Evolutionary conservation across 139 green algal species (phyloP).

Genomic region (Coelastrella sp.): DNA sequence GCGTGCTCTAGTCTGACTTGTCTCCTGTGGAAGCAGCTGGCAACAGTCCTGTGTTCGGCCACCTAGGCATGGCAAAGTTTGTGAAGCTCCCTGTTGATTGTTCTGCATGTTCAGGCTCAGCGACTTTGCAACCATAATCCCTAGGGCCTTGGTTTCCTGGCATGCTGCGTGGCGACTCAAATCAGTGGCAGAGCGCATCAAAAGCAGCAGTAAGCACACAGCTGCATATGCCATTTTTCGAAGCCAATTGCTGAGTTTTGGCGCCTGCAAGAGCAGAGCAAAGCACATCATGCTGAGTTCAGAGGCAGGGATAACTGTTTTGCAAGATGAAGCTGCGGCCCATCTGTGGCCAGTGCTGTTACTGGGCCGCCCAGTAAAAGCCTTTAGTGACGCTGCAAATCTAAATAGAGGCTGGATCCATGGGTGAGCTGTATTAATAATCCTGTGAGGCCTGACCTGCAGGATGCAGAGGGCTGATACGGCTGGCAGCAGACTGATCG

Average conservation of each 20-base stretch:
- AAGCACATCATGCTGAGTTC: background rate
- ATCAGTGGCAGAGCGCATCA: background rate
- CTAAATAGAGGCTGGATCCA: too few species aligned
- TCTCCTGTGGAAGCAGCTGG: too few species aligned
- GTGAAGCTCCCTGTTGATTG: too few species aligned
- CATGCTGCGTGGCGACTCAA: background rate
- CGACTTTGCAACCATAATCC: too few species aligned
- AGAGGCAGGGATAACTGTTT: too few species aligned
- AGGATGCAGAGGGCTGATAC: conserved; percentile 13
- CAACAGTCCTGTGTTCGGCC: too few species aligned
- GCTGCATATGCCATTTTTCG: background rate
- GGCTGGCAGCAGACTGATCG: background rate
- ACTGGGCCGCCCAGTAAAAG: too few species aligned
- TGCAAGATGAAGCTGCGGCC: too few species aligned
- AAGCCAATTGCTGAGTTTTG: background rate
- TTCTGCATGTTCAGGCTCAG: too few species aligned
- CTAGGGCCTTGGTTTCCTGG: too few species aligned
- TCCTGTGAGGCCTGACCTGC: background rate
- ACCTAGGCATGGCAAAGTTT: too few species aligned
- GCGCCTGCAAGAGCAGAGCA: background rate
- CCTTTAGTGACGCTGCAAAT: background rate
- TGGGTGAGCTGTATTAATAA: too few species aligned
- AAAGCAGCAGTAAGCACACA: conserved; percentile 1
- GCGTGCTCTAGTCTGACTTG: background rate
- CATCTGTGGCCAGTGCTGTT: background rate